These are phyloP conservation scores for Diaporthe amygdali DNA, from an alignment of 2,329 filamentous ascomycete species.

Conservation along the genomic window DNA sequence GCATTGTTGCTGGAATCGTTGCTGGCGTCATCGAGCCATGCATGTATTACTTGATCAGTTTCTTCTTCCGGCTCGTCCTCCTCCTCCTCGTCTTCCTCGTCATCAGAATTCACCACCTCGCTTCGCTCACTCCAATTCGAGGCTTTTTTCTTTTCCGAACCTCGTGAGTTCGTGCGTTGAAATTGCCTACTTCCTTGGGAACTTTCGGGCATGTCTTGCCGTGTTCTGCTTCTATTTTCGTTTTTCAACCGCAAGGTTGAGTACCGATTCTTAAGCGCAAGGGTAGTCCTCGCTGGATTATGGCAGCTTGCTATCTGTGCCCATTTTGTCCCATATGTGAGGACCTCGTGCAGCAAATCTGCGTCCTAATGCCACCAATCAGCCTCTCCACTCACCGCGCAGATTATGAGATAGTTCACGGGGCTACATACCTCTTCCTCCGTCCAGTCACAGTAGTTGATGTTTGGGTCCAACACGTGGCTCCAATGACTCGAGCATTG, in stretches of 20 bases:
- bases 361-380: slow-evolving; percentile 25
- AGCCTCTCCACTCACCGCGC: not conserved
- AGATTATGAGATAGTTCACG: not conserved
- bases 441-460: slow-evolving; percentile 34
- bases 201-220: not conserved
- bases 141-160: not conserved
- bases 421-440: slow-evolving; percentile 28
- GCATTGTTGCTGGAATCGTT: not conserved
- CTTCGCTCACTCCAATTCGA: not conserved
- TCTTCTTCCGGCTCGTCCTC: not conserved
- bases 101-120: not conserved
- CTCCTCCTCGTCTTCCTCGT: not conserved
- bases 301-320: slow-evolving; percentile 31
- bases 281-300: slow-evolving; percentile 32
- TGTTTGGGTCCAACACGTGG: slow-evolving; percentile 31
- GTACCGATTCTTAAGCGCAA: slow-evolving; percentile 33
- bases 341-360: slow-evolving; percentile 28
- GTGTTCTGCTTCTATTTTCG: not conserved
- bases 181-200: too few relatives aligned
- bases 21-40: not conserved
- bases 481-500: slow-evolving; percentile 35
- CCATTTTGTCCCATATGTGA: slow-evolving; percentile 32
- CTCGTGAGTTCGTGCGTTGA: not conserved
- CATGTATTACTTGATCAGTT: not conserved
- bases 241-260: not conserved